Evolutionary conservation across 2,329 filamentous ascomycete species (phyloP), one percentile per base, ranked within the genome.

Genomic region (Fusarium veterinarium): DNA sequence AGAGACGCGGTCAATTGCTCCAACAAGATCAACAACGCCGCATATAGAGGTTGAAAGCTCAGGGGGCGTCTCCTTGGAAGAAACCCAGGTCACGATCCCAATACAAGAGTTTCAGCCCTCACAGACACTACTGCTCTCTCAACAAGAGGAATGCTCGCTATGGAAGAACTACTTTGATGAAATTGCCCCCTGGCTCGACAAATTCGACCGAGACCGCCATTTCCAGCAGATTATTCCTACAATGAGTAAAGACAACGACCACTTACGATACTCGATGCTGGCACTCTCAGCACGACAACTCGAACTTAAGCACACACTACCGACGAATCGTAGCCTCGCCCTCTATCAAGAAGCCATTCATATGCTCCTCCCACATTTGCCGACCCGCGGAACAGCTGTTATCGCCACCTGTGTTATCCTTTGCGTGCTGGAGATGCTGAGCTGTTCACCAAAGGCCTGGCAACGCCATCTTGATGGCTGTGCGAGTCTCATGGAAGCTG

Each of bases 341-440:
- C 76, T 88, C 4, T 88, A 88, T 61, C 86, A 87, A 59, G 83
- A 86, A 69, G 85, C 86, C 6, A 87, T 88, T 44, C 84, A 86
- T 48, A 78, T 85, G 4, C 78, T 89, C 1, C 80, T 85, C 6
- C 86, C 86, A 0, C 76, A 86, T 16, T 79, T 89, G 0, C 82
- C 86, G 16, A 83, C 84, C 6, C 83, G 84, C 4, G 84, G 83
- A 55, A 85, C 85, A 0, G 83, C 85, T 12, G 85, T 88, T 12
- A 84, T 89, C 19, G 86, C 86, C 0, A 84, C 86, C 0, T 88
- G 85, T 58, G 86, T 88, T 5, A 81, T 89, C 8, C 81, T 89
- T 1, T 88, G 87, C 61, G 87, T 87, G 13, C 74, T 89, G 6
- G 87, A 89, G 64, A 88, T 88, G 86, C 81, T 86, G 73, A 85